phyloP scores from a whole-genome alignment of 768 basidiomycete species.

The Termitomyces sp. region DNA sequence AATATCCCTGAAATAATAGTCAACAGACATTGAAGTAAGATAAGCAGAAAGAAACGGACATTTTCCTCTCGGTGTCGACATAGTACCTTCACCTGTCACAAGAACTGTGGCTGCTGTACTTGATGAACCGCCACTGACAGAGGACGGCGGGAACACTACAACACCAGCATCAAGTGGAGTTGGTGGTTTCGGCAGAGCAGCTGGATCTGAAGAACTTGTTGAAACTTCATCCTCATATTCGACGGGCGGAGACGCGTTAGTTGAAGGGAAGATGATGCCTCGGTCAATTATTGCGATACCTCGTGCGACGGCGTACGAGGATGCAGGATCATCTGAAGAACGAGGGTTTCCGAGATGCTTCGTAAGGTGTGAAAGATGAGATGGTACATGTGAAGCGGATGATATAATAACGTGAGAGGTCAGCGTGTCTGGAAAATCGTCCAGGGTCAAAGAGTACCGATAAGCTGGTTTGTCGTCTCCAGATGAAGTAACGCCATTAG shows the following conservation, averaged over 20 bases:
- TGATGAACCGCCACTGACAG: conserved; percentile 45
- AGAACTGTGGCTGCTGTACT: conserved; percentile 57
- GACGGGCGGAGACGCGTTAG: neutral
- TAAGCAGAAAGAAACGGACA: conserved; percentile 41
- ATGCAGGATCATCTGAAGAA: neutral
- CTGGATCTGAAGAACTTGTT: conserved; percentile 13
- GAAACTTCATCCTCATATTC: conserved; percentile 20
- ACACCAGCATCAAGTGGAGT: conserved; percentile 56
- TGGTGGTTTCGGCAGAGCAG: conserved; percentile 10
- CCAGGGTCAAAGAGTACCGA: conserved; percentile 46
- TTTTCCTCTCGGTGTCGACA: conserved; percentile 72
- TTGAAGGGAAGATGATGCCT: conserved; percentile 26
- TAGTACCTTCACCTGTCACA: conserved; percentile 67
- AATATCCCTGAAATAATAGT: conserved; percentile 46
- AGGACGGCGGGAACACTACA: conserved; percentile 72
- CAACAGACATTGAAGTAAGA: neutral
- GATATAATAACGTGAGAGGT: conserved; percentile 55
- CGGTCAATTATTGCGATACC: conserved; percentile 37
- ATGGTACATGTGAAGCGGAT: conserved; percentile 33
- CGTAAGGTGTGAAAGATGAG: conserved; percentile 18
- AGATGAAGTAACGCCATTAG: neutral
- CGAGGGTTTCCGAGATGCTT: conserved; percentile 11
- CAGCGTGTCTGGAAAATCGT: conserved; percentile 59
- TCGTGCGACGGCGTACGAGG: conserved; percentile 15
- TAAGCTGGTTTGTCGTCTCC: conserved; percentile 4